phyloP scores from a whole-genome alignment of 768 basidiomycete species.

The Amanita polypyramis region DNA sequence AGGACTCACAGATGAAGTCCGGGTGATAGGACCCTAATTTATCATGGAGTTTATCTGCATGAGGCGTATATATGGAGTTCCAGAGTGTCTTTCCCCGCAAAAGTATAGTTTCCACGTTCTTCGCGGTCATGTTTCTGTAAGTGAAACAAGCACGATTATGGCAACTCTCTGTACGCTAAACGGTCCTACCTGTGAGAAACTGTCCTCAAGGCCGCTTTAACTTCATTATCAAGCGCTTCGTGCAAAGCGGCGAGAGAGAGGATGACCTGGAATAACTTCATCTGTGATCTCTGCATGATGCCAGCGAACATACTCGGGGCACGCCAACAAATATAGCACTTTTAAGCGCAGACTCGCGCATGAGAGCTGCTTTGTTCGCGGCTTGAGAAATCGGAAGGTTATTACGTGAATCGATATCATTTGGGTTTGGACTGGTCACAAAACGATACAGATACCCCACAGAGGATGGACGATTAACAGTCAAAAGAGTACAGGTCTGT shows the following conservation, averaged over 20 bases:
- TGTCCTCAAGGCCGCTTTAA: slow-evolving; percentile 60
- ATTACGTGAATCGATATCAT: slow-evolving; percentile 25
- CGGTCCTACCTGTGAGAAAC: slow-evolving; percentile 53
- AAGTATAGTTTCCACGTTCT: slow-evolving; percentile 60
- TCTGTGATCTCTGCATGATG: slow-evolving; percentile 11
- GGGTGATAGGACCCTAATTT: slow-evolving; percentile 86
- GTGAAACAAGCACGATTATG: slow-evolving; percentile 16
- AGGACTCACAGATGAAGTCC: slow-evolving; percentile 81
- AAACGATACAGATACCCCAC: slow-evolving; percentile 78
- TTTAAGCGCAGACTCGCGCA: slow-evolving; percentile 86
- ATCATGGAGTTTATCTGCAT: slow-evolving; percentile 79
- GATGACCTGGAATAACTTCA: slow-evolving; percentile 48
- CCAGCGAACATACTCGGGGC: slow-evolving; percentile 49
- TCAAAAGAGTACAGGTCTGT: slow-evolving; percentile 77
- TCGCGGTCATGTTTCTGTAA: slow-evolving; percentile 44
- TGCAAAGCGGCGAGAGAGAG: slow-evolving; percentile 69
- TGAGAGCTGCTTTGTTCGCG: slow-evolving; percentile 67
- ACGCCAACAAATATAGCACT: slow-evolving; percentile 85
- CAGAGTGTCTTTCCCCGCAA: slow-evolving; percentile 65
- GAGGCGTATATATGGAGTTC: slow-evolving; percentile 83
- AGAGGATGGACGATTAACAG: slow-evolving; percentile 70
- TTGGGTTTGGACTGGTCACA: slow-evolving; percentile 40
- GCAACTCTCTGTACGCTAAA: neutral
- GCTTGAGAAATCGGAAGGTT: slow-evolving; percentile 41
- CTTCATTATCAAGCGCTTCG: slow-evolving; percentile 72